These are phyloP conservation scores for Trichophyton schoenleinii DNA, from an alignment of 2,329 filamentous ascomycete species.

Conservation along the genomic window DNA sequence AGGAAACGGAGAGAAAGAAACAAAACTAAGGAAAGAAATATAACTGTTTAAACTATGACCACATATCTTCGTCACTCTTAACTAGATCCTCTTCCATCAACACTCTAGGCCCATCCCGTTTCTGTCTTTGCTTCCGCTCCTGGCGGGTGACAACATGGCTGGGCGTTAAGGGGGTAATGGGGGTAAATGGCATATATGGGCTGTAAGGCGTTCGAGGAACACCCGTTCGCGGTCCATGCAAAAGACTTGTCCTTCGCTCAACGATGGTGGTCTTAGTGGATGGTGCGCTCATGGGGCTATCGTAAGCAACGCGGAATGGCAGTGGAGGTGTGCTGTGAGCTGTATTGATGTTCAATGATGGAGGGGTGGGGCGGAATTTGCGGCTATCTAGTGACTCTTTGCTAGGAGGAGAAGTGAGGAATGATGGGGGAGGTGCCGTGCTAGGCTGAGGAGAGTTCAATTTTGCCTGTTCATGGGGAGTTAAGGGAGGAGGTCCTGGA, in stretches of 20 bases:
- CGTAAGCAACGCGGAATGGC: slow-evolving; percentile 34
- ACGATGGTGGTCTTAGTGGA: slow-evolving; percentile 39
- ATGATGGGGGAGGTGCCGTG: slow-evolving; percentile 4
- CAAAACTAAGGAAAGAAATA: neutral
- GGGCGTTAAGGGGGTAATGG: slow-evolving; percentile 38
- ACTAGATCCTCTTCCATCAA: slow-evolving; percentile 37
- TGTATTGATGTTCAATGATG: slow-evolving; percentile 23
- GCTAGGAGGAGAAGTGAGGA: neutral
- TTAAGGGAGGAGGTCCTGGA: slow-evolving; percentile 43
- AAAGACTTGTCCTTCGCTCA: slow-evolving; percentile 29
- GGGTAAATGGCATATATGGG: slow-evolving; percentile 40
- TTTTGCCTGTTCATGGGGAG: slow-evolving; percentile 26
- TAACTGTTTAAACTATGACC: slow-evolving; percentile 16
- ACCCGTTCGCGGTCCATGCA: slow-evolving; percentile 33
- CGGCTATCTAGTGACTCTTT: slow-evolving; percentile 13
- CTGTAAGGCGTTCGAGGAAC: slow-evolving; percentile 37
- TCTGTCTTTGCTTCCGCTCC: slow-evolving; percentile 31
- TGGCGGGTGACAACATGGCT: slow-evolving; percentile 34
- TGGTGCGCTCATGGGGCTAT: slow-evolving; percentile 31
- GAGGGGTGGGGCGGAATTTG: slow-evolving; percentile 18
- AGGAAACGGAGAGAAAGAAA: neutral
- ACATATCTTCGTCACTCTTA: slow-evolving; percentile 34
- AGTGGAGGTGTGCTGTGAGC: slow-evolving; percentile 25
- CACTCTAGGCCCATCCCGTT: slow-evolving; percentile 33
- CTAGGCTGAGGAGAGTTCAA: slow-evolving; percentile 6